Evolutionary conservation across 345 rosid genomes (phyloP).

Genomic region (Hypericum perforatum): DNA sequence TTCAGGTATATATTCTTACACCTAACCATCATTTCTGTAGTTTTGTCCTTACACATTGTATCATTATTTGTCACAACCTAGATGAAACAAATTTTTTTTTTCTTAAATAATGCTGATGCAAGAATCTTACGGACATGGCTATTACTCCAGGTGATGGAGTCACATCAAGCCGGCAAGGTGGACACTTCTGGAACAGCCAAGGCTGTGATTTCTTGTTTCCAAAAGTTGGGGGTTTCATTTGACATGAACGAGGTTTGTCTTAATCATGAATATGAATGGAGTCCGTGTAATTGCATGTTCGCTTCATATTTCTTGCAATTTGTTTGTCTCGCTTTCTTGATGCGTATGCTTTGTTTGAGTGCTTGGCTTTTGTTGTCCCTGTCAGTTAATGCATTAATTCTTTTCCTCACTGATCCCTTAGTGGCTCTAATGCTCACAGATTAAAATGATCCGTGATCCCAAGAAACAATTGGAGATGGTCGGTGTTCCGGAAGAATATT

Average conservation of each 20-base stretch:
- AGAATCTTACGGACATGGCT: neutral
- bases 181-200: constrained; percentile 95
- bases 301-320: too few relatives aligned
- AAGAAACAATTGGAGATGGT: constrained; percentile 72
- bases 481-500: constrained; percentile 81
- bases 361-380: neutral
- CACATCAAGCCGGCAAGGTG: constrained; percentile 84
- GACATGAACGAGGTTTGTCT: constrained; percentile 58
- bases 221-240: constrained; percentile 76
- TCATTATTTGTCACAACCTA: too few relatives aligned
- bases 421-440: constrained; percentile 32
- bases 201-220: constrained; percentile 91
- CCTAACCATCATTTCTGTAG: neutral
- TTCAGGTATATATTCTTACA: constrained; percentile 37
- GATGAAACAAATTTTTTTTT: neutral
- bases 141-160: constrained; percentile 70
- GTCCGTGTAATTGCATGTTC: too few relatives aligned
- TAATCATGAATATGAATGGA: neutral
- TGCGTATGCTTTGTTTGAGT: neutral
- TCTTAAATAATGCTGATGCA: neutral
- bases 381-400: neutral
- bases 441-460: constrained; percentile 83
- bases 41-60: neutral
- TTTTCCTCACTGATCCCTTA: neutral
- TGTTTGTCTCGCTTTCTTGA: neutral